These are phyloP conservation scores for Ruellia speciosa DNA, from an alignment of 305 asterid species.

Conservation along the genomic window DNA sequence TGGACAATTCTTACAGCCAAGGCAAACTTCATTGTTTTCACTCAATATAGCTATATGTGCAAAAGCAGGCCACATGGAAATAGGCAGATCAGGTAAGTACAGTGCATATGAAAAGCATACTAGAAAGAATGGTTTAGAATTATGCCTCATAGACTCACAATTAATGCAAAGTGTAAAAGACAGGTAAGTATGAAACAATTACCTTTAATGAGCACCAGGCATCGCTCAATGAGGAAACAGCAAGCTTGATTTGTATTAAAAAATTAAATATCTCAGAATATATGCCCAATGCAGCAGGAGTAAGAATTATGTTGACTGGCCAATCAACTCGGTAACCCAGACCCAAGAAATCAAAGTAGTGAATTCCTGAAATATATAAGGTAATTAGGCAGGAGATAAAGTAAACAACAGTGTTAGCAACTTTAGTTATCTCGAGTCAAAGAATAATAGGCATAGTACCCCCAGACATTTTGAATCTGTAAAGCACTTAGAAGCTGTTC, in stretches of 20 bases:
- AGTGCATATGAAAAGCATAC: background rate
- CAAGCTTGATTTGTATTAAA: slow-evolving; percentile 93
- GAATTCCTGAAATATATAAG: slow-evolving; percentile 59
- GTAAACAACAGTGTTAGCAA: slow-evolving; percentile 21
- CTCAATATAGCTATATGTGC: background rate
- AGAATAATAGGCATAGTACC: slow-evolving; percentile 10
- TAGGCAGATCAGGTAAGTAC: background rate
- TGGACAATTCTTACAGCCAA: background rate
- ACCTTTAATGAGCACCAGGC: slow-evolving; percentile 83
- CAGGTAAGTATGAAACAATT: slow-evolving; percentile 16
- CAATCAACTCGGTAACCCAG: slow-evolving; percentile 91
- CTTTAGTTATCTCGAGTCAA: slow-evolving; percentile 7
- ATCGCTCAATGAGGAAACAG: slow-evolving; percentile 75
- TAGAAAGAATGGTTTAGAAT: background rate
- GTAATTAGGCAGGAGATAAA: slow-evolving; percentile 20
- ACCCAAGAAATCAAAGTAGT: slow-evolving; percentile 76
- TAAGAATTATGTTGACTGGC: slow-evolving; percentile 83
- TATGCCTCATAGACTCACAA: background rate
- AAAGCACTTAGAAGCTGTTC: too few relatives aligned
- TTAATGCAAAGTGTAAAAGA: background rate
- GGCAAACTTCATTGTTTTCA: background rate
- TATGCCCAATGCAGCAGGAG: slow-evolving; percentile 63
- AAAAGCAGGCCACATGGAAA: background rate
- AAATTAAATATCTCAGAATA: slow-evolving; percentile 81
- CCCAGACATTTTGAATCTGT: background rate